These are phyloP conservation scores for Conticribra weissflogii DNA, from an alignment of 108 stramenopile genomes.

Conservation along the genomic window DNA sequence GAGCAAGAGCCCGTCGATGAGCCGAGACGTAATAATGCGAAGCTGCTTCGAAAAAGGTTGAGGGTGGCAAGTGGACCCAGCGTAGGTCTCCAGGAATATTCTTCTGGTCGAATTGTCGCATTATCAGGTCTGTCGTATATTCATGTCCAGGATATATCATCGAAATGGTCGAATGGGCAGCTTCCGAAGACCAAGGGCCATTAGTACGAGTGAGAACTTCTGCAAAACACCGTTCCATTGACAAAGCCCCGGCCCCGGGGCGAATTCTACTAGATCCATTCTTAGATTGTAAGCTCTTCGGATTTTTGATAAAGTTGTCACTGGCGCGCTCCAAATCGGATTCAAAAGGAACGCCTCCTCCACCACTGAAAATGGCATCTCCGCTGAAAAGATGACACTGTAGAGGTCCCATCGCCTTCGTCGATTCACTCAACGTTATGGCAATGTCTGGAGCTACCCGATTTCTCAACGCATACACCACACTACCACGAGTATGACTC, in stretches of 20 bases:
- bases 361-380: constrained; percentile 84
- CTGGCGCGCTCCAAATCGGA: constrained; percentile 55
- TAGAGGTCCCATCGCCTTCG: not conserved
- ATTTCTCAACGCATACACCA: constrained; percentile 69
- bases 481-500: constrained; percentile 79
- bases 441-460: constrained; percentile 25
- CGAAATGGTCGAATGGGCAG: too few relatives aligned
- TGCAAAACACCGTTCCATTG: constrained; percentile 84
- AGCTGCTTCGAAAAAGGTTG: constrained; percentile 77
- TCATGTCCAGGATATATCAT: constrained; percentile 91
- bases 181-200: not conserved
- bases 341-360: constrained; percentile 84
- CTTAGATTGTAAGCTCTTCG: constrained; percentile 45
- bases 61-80: constrained; percentile 69
- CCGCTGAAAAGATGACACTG: constrained; percentile 77
- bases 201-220: constrained; percentile 59
- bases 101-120: constrained; percentile 63
- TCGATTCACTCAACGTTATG: not conserved
- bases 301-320: constrained; percentile 44
- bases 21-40: constrained; percentile 71
- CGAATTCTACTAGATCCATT: constrained; percentile 53
- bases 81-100: constrained; percentile 44
- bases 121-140: constrained; percentile 74
- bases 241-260: constrained; percentile 46
- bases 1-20: constrained; percentile 75